These are phyloP conservation scores for Poteriospumella lacustris DNA, from an alignment of 108 stramenopile species.

Conservation along the genomic window DNA sequence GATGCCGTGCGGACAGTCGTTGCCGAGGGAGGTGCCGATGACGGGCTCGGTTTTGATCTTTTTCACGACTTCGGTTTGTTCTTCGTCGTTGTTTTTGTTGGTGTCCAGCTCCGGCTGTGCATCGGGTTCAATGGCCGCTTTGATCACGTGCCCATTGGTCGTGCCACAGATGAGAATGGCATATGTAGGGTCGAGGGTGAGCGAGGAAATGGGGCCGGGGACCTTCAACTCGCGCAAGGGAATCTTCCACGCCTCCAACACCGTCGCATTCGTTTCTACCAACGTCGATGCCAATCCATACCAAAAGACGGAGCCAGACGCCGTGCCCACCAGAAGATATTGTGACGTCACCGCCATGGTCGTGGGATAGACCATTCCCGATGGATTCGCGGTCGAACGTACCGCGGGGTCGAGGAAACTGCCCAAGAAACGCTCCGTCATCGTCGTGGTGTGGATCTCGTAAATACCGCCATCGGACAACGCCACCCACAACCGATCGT, in stretches of 20 bases:
- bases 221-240: background rate
- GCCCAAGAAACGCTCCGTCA: background rate
- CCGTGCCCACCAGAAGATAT: conserved; percentile 2
- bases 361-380: background rate
- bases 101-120: background rate
- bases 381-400: background rate
- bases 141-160: background rate
- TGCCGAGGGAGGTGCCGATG: background rate
- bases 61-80: background rate
- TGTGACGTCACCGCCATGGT: background rate
- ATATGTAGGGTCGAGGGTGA: background rate
- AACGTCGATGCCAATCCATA: background rate
- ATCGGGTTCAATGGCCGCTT: background rate
- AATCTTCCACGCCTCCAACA: no score
- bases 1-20: background rate
- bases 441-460: background rate
- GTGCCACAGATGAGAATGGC: background rate
- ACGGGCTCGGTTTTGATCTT: background rate
- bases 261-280: background rate
- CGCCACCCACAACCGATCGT: background rate
- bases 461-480: background rate
- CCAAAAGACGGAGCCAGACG: conserved; percentile 2
- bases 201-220: background rate
- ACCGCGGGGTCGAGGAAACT: background rate
- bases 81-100: background rate